These are phyloP conservation scores for Globisporangium acanthophoron DNA, from an alignment of 352 stramenopile species.

Conservation along the genomic window DNA sequence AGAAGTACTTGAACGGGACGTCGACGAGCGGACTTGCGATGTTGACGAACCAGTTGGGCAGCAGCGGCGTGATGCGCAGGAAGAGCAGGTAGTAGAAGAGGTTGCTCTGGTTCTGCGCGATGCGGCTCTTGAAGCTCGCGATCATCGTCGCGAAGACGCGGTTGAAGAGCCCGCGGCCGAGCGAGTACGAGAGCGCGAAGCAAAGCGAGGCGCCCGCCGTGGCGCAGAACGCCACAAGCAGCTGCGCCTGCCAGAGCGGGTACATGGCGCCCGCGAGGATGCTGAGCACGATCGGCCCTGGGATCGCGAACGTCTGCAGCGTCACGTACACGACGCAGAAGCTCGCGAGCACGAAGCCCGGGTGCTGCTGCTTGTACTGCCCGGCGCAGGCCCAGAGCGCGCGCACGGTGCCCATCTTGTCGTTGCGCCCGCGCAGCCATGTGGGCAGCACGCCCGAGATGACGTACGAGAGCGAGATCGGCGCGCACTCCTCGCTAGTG, in stretches of 20 bases:
- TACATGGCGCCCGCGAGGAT: conserved; percentile 88
- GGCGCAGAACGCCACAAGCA: conserved; percentile 79
- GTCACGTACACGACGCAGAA: conserved; percentile 86
- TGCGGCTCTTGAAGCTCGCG: conserved; percentile 74
- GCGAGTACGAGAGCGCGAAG: conserved; percentile 83
- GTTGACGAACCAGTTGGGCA: conserved; percentile 90
- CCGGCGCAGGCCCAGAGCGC: conserved; percentile 70
- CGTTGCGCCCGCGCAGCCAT: conserved; percentile 74
- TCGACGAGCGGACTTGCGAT: conserved; percentile 81
- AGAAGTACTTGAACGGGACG: conserved; percentile 84
- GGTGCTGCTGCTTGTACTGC: conserved; percentile 73
- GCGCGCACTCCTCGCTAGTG: conserved; percentile 47
- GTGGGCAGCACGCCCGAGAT: conserved; percentile 72
- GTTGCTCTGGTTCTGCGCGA: conserved; percentile 77
- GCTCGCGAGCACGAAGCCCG: conserved; percentile 66
- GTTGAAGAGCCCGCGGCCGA: conserved; percentile 70
- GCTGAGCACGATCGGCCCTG: conserved; percentile 81
- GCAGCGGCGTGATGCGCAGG: conserved; percentile 77
- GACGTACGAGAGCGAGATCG: conserved; percentile 74
- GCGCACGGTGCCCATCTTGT: conserved; percentile 81
- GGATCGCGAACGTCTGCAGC: conserved; percentile 86
- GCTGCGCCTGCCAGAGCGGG: conserved; percentile 67
- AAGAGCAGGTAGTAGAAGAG: conserved; percentile 90
- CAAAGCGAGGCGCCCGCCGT: conserved; percentile 78
- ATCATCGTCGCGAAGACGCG: conserved; percentile 71